Percentiles rank a stretch among this genome's conserved stretches.
Evolutionary conservation across 176 grass and related monocot genomes (phyloP).

Genomic region (Avena eriantha): DNA sequence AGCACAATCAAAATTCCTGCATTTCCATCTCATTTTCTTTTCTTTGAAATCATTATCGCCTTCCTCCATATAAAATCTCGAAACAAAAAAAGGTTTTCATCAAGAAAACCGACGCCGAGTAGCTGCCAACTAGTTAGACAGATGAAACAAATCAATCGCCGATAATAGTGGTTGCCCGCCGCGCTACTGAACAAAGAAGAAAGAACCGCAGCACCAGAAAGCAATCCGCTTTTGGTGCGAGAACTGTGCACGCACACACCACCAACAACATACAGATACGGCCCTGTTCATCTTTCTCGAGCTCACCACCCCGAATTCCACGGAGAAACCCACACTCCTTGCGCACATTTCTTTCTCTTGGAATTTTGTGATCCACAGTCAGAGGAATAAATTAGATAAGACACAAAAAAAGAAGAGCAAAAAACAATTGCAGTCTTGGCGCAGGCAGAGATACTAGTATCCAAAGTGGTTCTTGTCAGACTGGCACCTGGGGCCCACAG

Average conservation of each 20-base stretch:
- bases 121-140: conserved; percentile 9
- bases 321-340: neutral
- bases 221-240: conserved; percentile 19
- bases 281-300: conserved; percentile 37
- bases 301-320: conserved; percentile 29
- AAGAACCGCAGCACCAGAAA: conserved; percentile 40
- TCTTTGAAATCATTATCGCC: neutral
- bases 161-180: conserved; percentile 34
- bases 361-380: neutral
- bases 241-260: conserved; percentile 20
- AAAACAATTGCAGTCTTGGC: conserved; percentile 15
- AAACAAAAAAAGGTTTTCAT: neutral
- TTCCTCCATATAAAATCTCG: neutral
- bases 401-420: conserved; percentile 29
- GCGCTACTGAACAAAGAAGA: conserved; percentile 26
- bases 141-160: neutral
- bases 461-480: conserved; percentile 18
- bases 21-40: neutral
- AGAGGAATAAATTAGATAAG: conserved; percentile 4
- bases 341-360: conserved; percentile 11
- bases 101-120: conserved; percentile 3
- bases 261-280: conserved; percentile 32
- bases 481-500: conserved; percentile 34
- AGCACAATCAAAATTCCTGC: conserved; percentile 32
- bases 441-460: neutral